A percentile compares a stretch with the other conserved stretches of the same genome.
These are phyloP conservation scores for Endoconidiophora laricicola DNA, from an alignment of 2,329 filamentous ascomycete species.

Conservation along the genomic window DNA sequence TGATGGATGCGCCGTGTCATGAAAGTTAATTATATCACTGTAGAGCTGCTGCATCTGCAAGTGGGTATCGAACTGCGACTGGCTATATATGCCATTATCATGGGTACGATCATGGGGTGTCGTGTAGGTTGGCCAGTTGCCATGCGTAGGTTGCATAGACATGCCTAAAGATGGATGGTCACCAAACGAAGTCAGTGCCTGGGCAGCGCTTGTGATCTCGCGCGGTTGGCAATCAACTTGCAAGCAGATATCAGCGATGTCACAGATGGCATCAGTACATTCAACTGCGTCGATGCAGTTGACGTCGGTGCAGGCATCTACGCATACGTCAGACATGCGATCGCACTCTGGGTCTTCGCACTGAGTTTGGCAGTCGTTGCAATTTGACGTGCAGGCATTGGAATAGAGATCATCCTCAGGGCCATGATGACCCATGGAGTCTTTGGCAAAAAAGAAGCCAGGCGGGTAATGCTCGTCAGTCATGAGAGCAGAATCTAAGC, in stretches of 20 bases:
- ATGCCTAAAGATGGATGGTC: constrained; percentile 6
- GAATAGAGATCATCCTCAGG: constrained; percentile 19
- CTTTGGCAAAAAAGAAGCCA: no score
- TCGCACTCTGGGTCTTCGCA: constrained; percentile 23
- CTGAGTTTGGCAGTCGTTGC: constrained; percentile 21
- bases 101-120: constrained; percentile 1
- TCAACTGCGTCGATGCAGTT: constrained; percentile 18
- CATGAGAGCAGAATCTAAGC: no score
- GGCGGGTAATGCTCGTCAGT: no score
- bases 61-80: constrained; percentile 1
- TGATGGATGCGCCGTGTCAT: constrained; percentile 10
- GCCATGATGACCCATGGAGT: neutral
- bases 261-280: constrained; percentile 11
- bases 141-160: neutral
- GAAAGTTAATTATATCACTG: constrained; percentile 9
- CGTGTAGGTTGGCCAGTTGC: neutral
- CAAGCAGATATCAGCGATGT: constrained; percentile 14
- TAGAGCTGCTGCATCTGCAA: constrained; percentile 6
- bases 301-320: constrained; percentile 24
- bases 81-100: neutral
- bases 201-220: constrained; percentile 17
- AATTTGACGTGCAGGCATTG: constrained; percentile 22
- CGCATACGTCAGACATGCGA: constrained; percentile 22
- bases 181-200: constrained; percentile 19
- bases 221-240: constrained; percentile 10